phyloP scores from a whole-genome alignment of 202 grass and related monocot species.

The Miscanthus sacchariflorus region DNA sequence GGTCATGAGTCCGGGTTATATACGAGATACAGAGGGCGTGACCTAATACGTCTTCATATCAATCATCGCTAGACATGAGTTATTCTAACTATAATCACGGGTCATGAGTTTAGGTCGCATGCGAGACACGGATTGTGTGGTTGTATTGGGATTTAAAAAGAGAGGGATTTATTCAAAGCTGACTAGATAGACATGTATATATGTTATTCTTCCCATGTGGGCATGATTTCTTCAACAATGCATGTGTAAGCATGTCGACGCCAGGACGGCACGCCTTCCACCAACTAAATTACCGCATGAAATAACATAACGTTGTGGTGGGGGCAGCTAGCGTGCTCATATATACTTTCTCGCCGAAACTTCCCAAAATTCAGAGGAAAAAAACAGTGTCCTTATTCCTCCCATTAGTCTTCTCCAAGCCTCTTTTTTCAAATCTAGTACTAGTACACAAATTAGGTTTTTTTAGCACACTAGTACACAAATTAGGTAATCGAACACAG shows the following conservation, averaged over 20 bases:
- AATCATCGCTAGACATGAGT: too few relatives aligned
- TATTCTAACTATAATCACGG: too few relatives aligned
- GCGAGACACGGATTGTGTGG: too few relatives aligned
- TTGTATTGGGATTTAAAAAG: too few relatives aligned
- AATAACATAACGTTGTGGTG: slow-evolving; percentile 15
- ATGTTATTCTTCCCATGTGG: too few relatives aligned
- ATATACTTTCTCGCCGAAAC: neutral
- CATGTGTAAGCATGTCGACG: slow-evolving; percentile 14
- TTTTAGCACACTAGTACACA: too few relatives aligned
- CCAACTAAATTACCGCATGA: slow-evolving; percentile 30
- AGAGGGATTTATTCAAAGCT: neutral
- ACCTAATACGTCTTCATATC: too few relatives aligned
- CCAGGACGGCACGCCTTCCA: neutral
- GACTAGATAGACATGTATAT: too few relatives aligned
- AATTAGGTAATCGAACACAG: neutral
- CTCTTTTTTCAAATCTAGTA: neutral
- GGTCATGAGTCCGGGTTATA: too few relatives aligned
- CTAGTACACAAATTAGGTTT: too few relatives aligned
- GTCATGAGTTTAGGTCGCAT: too few relatives aligned
- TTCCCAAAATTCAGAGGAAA: neutral
- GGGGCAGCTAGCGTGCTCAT: neutral
- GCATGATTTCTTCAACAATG: slow-evolving; percentile 17
- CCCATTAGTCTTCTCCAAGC: neutral
- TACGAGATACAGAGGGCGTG: too few relatives aligned
- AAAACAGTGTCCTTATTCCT: neutral